Conservation (phyloP, 345 rosid species). For the Draba incana region DNA sequence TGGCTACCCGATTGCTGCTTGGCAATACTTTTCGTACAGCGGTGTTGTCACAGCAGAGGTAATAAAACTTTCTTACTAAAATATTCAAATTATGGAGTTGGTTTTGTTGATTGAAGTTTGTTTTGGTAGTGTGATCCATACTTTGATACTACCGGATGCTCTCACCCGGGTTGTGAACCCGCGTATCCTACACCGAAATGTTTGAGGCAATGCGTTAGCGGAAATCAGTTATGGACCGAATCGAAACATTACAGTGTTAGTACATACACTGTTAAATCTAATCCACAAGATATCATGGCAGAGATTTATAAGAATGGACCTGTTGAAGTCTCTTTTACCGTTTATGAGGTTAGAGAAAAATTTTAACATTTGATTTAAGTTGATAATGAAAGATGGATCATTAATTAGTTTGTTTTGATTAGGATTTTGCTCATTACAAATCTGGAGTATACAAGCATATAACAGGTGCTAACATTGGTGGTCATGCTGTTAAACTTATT, state of each 20-base stretch:
- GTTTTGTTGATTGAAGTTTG: slow-evolving; percentile 1
- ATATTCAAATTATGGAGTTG: not conserved
- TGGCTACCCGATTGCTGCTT: slow-evolving; percentile 77
- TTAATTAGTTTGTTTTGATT: slow-evolving; percentile 21
- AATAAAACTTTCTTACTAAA: slow-evolving; percentile 38
- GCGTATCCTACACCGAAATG: slow-evolving; percentile 85
- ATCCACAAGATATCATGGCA: slow-evolving; percentile 77
- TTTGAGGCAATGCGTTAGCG: slow-evolving; percentile 64
- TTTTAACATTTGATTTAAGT: not conserved
- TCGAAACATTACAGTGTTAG: slow-evolving; percentile 80
- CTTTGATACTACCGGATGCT: slow-evolving; percentile 83
- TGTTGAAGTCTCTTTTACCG: slow-evolving; percentile 87
- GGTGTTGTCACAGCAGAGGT: slow-evolving; percentile 80
- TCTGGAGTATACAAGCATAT: slow-evolving; percentile 93
- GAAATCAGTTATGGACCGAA: slow-evolving; percentile 70
- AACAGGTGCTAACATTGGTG: slow-evolving; percentile 74
- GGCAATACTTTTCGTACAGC: slow-evolving; percentile 63
- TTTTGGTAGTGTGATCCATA: slow-evolving; percentile 78
- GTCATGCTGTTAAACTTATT: slow-evolving; percentile 94
- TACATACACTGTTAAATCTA: slow-evolving; percentile 70
- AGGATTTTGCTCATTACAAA: slow-evolving; percentile 97
- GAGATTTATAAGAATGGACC: slow-evolving; percentile 91
- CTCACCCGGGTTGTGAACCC: slow-evolving; percentile 98
- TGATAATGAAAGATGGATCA: not conserved
- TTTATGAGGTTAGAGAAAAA: slow-evolving; percentile 70